These are phyloP conservation scores for Cercophora samala DNA, from an alignment of 495 filamentous ascomycete genomes.

Conservation along the genomic window DNA sequence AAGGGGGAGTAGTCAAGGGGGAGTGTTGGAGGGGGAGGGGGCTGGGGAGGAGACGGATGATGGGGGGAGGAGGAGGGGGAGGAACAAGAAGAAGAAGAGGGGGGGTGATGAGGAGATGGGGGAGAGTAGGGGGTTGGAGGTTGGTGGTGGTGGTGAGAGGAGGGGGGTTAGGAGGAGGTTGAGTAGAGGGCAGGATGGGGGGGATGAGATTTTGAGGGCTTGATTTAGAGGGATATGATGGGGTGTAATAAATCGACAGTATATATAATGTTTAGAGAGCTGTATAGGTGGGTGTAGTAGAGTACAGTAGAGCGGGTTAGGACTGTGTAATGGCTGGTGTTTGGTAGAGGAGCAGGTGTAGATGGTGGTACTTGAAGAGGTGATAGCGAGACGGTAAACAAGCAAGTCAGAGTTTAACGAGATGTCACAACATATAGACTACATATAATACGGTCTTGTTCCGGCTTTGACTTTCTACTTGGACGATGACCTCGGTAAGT, in stretches of 20 bases:
- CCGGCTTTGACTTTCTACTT: too few species aligned
- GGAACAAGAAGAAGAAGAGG: too few species aligned
- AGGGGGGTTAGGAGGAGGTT: conserved; percentile 15
- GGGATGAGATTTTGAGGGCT: neutral
- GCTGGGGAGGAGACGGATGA: conserved; percentile 13
- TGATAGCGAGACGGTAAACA: neutral
- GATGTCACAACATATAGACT: too few species aligned
- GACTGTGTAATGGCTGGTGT: neutral
- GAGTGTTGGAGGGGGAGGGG: conserved; percentile 1
- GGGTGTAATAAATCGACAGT: neutral
- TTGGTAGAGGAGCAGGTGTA: neutral
- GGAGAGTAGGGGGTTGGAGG: conserved; percentile 15
- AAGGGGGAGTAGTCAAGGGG: neutral
- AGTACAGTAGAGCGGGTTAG: neutral
- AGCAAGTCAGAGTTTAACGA: too few species aligned
- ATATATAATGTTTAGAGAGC: neutral
- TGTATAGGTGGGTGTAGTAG: neutral
- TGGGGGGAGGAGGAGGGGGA: conserved; percentile 10
- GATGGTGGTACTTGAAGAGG: neutral
- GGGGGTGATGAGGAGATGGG: conserved; percentile 36
- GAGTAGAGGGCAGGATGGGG: conserved; percentile 11
- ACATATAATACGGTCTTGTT: too few species aligned
- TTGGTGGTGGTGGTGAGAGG: conserved; percentile 15
- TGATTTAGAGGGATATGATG: neutral
- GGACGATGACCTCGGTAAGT: too few species aligned